Conservation (phyloP, 2,329 filamentous ascomycete species). For the Hymenoscyphus scutula region DNA sequence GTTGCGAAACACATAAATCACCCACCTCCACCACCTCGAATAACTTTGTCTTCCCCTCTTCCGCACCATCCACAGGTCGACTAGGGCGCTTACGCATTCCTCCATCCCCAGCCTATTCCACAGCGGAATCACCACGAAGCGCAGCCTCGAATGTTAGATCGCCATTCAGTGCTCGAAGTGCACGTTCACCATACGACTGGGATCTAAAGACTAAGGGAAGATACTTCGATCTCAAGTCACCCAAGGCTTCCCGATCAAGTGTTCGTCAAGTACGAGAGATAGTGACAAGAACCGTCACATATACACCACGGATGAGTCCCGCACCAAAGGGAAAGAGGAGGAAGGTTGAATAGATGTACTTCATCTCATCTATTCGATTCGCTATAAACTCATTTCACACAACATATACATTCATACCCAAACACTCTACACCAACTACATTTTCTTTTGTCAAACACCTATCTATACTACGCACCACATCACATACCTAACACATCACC, state of each 20-base stretch:
- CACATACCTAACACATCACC: not conserved
- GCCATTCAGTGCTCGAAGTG: conserved; percentile 65
- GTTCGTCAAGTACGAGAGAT: conserved; percentile 79
- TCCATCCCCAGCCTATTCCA: conserved; percentile 68
- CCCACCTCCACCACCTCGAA: conserved; percentile 57
- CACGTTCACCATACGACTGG: conserved; percentile 76
- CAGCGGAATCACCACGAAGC: conserved; percentile 67
- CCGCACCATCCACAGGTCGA: conserved; percentile 55
- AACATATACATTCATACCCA: conserved; percentile 3
- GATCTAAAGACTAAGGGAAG: conserved; percentile 65
- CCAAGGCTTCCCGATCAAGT: conserved; percentile 57
- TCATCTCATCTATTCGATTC: not conserved
- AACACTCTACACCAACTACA: not conserved
- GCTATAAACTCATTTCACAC: not conserved
- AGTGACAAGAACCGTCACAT: conserved; percentile 90
- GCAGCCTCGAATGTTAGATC: conserved; percentile 53
- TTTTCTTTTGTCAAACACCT: conserved; percentile 18
- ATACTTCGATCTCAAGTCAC: conserved; percentile 56
- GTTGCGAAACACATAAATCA: conserved; percentile 51
- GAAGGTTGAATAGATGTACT: conserved; percentile 55
- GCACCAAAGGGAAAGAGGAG: conserved; percentile 91
- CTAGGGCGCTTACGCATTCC: conserved; percentile 70
- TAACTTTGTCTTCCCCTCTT: conserved; percentile 59
- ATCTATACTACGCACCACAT: not conserved
- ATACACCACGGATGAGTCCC: conserved; percentile 81